Evolutionary conservation across 257 asterid species (phyloP).

Genomic region (Cordia subcordata): DNA sequence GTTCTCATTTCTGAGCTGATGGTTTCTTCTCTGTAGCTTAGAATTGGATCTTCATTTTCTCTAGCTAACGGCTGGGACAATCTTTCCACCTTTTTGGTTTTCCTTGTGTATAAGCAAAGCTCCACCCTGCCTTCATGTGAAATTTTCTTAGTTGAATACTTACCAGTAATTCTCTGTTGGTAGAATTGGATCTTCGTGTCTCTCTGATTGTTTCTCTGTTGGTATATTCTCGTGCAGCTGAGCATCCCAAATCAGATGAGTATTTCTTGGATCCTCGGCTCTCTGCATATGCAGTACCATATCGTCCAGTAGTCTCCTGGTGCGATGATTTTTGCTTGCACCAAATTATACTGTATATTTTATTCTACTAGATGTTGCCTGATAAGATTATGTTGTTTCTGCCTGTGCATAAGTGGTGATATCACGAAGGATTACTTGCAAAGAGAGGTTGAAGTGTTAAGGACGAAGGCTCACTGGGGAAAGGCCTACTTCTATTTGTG

Average conservation of each 20-base stretch:
- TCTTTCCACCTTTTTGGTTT: too few relatives aligned
- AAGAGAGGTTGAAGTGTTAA: constrained; percentile 77
- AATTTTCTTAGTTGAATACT: too few relatives aligned
- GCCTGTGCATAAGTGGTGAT: constrained; percentile 56
- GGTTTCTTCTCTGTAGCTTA: too few relatives aligned
- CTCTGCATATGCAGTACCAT: constrained; percentile 98
- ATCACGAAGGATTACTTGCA: constrained; percentile 70
- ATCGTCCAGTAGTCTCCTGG: constrained; percentile 72
- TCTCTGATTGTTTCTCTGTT: too few relatives aligned
- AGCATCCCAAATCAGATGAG: constrained; percentile 97
- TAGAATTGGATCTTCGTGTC: too few relatives aligned
- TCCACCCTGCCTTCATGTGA: too few relatives aligned
- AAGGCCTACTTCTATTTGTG: constrained; percentile 97
- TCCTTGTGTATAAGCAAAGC: too few relatives aligned
- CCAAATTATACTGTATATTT: constrained; percentile 12
- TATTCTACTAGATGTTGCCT: constrained; percentile 19
- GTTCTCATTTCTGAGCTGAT: too few relatives aligned
- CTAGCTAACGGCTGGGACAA: too few relatives aligned
- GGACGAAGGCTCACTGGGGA: constrained; percentile 81
- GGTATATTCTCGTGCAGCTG: constrained; percentile 48
- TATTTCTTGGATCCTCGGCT: constrained; percentile 90
- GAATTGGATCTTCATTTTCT: too few relatives aligned
- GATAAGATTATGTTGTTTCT: constrained; percentile 37
- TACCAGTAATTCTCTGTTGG: too few relatives aligned
- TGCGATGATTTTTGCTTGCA: constrained; percentile 23